Evolutionary conservation across 345 rosid genomes (phyloP), one percentile per base, ranked within the genome.

Genomic region (Odontarrhena argentea): DNA sequence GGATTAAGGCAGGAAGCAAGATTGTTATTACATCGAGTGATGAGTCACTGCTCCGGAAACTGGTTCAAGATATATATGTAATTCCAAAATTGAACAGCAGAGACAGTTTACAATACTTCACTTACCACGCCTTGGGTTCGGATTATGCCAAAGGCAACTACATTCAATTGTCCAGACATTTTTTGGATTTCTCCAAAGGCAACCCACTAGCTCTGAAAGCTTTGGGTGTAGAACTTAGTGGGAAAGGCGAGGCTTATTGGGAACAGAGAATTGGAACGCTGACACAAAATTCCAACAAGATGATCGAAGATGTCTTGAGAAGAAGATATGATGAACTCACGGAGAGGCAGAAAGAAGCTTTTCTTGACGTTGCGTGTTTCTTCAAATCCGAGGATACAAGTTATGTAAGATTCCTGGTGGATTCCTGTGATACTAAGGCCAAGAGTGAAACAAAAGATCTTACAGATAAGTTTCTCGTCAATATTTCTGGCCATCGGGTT

Each of bases 131-230:
- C 10, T 70, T 74, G 11, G 43, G 13, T 30, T 13, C 6, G 57
- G 49, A 37, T 75, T 53, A 5, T 24, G 51, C 9, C 25, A 50
- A 9, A 30, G 38, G 26, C 4, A 42, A 54, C 9, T 55, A 34
- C 8, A 2, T 25, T 5, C 13, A 34, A 38, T 18, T 76, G 8
- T 60, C 76, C 0, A 54, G 40, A 1, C 15, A 9, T 0, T 44
- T 71, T 9, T 14, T 68, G 5, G 9, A 25, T 22, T 68, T 49
- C 50, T 70, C 70, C 38, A 8, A 65, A 24, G 83, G 85, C 0
- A 36, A 74, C 34, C 85, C 79, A 7, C 28, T 82, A 30, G 78
- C 80, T 15, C 74, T 78, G 8, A 69, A 65, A 48, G 68, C 69
- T 22, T 22, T 71, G 11, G 76, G 80, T 3, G 41, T 48, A 1